phyloP scores from a whole-genome alignment of 139 green algal genomes.

The Ettlia oleoabundans region DNA sequence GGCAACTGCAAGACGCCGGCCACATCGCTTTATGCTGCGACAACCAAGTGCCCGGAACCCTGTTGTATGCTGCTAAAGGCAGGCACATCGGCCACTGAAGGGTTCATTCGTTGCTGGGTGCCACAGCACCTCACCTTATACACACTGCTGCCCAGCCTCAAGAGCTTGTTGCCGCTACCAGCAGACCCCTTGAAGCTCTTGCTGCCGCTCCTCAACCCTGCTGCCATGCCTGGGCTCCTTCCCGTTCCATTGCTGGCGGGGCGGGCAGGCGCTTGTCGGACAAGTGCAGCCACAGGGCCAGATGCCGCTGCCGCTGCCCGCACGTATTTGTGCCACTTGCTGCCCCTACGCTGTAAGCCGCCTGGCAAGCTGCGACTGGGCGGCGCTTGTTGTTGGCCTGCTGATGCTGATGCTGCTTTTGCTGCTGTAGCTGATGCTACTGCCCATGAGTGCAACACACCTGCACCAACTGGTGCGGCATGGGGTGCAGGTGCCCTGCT shows the following conservation, averaged over 20 bases:
- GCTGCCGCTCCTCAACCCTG: no score
- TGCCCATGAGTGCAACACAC: no score
- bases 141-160: constrained; percentile 40
- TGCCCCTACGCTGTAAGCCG: not conserved
- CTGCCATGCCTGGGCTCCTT: no score
- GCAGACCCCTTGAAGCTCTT: not conserved
- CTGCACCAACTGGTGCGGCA: not conserved
- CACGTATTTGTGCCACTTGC: constrained; percentile 41
- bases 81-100: no score
- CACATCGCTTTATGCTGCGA: not conserved
- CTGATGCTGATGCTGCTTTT: not conserved
- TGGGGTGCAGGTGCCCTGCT: not conserved
- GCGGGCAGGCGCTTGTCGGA: not conserved
- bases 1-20: no score
- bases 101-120: no score
- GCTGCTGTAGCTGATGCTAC: not conserved
- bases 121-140: constrained; percentile 26
- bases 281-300: not conserved
- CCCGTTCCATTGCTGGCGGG: not conserved
- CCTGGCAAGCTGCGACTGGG: not conserved
- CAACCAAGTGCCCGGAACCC: not conserved
- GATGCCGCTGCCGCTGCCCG: not conserved
- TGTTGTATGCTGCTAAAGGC: no score
- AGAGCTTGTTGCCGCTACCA: constrained; percentile 25
- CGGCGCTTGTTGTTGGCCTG: not conserved